Evolutionary conservation across 495 filamentous ascomycete species (phyloP).

Genomic region (Ramalina intermedia): DNA sequence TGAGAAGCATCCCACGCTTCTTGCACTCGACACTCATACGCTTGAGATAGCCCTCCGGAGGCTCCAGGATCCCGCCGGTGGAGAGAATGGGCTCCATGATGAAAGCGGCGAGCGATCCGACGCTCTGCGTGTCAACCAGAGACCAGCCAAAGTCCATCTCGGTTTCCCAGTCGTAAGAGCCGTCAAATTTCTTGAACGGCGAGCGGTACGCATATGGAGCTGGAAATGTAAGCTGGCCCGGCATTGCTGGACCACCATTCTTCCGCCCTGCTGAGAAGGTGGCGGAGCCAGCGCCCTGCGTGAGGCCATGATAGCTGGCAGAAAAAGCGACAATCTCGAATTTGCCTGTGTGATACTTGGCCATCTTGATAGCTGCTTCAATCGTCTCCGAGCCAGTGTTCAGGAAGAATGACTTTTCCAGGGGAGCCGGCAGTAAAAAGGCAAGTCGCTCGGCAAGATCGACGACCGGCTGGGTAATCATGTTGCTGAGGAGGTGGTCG

Average conservation of each 20-base stretch:
- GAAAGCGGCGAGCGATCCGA: slow-evolving; percentile 66
- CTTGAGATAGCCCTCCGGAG: slow-evolving; percentile 47
- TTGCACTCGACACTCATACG: slow-evolving; percentile 48
- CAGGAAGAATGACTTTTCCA: slow-evolving; percentile 32
- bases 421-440: slow-evolving; percentile 21
- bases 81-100: slow-evolving; percentile 53
- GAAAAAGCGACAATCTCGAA: slow-evolving; percentile 48
- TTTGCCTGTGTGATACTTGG: slow-evolving; percentile 34
- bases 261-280: slow-evolving; percentile 41
- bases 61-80: slow-evolving; percentile 46
- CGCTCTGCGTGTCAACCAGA: slow-evolving; percentile 52
- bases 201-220: slow-evolving; percentile 40
- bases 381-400: slow-evolving; percentile 53
- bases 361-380: slow-evolving; percentile 51
- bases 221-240: slow-evolving; percentile 55
- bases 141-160: slow-evolving; percentile 39
- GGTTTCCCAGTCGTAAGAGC: slow-evolving; percentile 32
- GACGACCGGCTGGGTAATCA: slow-evolving; percentile 38
- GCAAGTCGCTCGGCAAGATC: slow-evolving; percentile 31
- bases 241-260: slow-evolving; percentile 25
- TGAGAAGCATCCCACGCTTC: slow-evolving; percentile 50
- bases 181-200: slow-evolving; percentile 31
- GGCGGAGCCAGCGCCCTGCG: slow-evolving; percentile 47
- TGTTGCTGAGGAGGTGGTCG: slow-evolving; percentile 40
- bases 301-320: slow-evolving; percentile 62